Percentiles rank a stretch among this genome's conserved stretches.
phyloP scores from a whole-genome alignment of 2,329 filamentous ascomycete genomes.

The Pseudogymnoascus sp. region DNA sequence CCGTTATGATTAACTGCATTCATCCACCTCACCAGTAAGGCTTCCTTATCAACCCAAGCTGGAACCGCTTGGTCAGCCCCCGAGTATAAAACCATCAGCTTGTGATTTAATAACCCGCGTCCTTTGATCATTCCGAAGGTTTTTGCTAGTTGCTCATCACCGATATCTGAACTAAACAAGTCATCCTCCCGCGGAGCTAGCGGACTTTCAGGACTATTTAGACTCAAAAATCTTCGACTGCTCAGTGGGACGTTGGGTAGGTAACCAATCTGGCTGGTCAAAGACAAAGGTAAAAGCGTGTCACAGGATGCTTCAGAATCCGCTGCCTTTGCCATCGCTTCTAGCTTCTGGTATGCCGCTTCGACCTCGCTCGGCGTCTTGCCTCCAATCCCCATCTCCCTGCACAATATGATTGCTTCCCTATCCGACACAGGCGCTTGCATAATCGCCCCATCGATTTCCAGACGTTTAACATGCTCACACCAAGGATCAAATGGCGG shows the following conservation, averaged over 20 bases:
- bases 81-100: slow-evolving; percentile 36
- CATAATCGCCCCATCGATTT: slow-evolving; percentile 50
- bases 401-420: slow-evolving; percentile 38
- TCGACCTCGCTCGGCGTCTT: slow-evolving; percentile 25
- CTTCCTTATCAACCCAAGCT: slow-evolving; percentile 36
- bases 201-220: slow-evolving; percentile 41
- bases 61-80: slow-evolving; percentile 38
- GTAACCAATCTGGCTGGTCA: slow-evolving; percentile 27
- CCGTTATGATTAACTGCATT: slow-evolving; percentile 31
- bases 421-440: slow-evolving; percentile 57
- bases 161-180: slow-evolving; percentile 55
- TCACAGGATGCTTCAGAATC: slow-evolving; percentile 21
- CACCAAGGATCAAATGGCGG: slow-evolving; percentile 22
- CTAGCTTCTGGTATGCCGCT: slow-evolving; percentile 32
- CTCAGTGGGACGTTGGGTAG: slow-evolving; percentile 26
- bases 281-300: slow-evolving; percentile 27
- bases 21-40: slow-evolving; percentile 35
- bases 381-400: slow-evolving; percentile 28
- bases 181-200: slow-evolving; percentile 49
- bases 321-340: slow-evolving; percentile 29
- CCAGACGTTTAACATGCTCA: slow-evolving; percentile 32
- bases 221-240: slow-evolving; percentile 32
- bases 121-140: slow-evolving; percentile 46
- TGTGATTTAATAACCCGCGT: slow-evolving; percentile 30
- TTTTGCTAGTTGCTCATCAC: slow-evolving; percentile 36